Conservation (phyloP, 345 rosid species). For the Acer yangbiense region DNA sequence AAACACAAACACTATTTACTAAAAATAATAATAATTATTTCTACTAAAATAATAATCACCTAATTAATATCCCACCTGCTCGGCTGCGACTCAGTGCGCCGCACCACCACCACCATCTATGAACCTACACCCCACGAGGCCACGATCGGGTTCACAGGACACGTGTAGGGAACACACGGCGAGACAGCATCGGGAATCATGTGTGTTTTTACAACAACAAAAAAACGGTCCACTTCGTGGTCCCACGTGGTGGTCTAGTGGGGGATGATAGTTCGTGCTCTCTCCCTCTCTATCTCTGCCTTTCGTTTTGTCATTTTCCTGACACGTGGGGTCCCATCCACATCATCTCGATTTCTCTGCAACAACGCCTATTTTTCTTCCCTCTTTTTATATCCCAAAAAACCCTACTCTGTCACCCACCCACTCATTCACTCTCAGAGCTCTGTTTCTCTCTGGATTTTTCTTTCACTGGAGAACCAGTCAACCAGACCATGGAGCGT, state of each 20-base stretch:
- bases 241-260: neutral
- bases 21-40: too few species aligned
- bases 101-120: slow-evolving; percentile 2
- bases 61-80: too few species aligned
- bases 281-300: neutral
- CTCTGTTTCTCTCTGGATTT: neutral
- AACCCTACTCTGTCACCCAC: neutral
- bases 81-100: neutral
- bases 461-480: neutral
- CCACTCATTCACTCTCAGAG: neutral
- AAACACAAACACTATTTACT: neutral
- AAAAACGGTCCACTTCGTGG: slow-evolving; percentile 20
- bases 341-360: slow-evolving; percentile 10
- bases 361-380: neutral
- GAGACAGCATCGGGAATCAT: neutral
- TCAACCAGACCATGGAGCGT: slow-evolving; percentile 32
- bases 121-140: neutral
- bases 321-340: slow-evolving; percentile 14
- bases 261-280: neutral
- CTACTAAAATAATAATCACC: too few species aligned
- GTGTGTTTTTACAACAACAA: neutral
- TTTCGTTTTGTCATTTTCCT: slow-evolving; percentile 13
- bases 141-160: neutral
- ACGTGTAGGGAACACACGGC: neutral
- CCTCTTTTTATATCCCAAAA: neutral